Base-by-base conservation (phyloP, 2,329 filamentous ascomycete genomes). In the Venturia pyrina region DNA sequence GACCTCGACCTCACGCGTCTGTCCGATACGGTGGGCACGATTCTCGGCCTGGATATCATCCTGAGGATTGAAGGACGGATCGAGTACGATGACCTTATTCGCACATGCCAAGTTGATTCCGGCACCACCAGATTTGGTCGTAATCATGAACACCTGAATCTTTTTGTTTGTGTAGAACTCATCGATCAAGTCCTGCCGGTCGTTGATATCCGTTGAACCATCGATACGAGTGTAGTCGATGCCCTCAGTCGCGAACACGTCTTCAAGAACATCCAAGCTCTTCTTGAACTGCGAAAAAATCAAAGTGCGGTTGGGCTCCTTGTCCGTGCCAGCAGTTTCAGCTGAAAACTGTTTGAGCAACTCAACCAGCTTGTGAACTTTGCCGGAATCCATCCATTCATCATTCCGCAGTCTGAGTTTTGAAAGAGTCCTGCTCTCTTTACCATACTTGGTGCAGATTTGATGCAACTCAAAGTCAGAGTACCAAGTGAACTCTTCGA, bases 31-130 rank as follows among this genome's bases (percentile, higher is more conserved):
- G 77, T 99, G 95, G 0, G 95, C 95, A 21, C 95, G 88, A 75
- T 99, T 98, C 80, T 98, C 95, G 0, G 95, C 95, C 75, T 99
- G 95, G n/a, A 96, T 87, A 73, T 99, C 95, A 70, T 98, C 93
- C 74, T 99, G 95, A 0, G 95, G 95, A 71, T 99, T 99, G 79
- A 97, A 96, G n/a, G 88, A 91, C 69, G 90, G 89, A 76, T 99
- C 95, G 75, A 98, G 97, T 72, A 99, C 95, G 76, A 99, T 86
- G 70, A 99, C 93, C 78, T 97, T 98, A 80, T 98, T 98, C 5
- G 95, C 95, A 44, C 89, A 90, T 8, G 93, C 95, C 65, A 99
- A 79, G 76, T 99, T 99, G 79, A 99, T 96, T 50, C 95, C 95
- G 0, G 93, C 95, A n/a, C 95, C 95, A 64, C 95, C 95, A 0